Evolutionary conservation across 2,329 filamentous ascomycete genomes (phyloP), one percentile per base, ranked within the genome.

Genomic region (Aspergillus nomiae): DNA sequence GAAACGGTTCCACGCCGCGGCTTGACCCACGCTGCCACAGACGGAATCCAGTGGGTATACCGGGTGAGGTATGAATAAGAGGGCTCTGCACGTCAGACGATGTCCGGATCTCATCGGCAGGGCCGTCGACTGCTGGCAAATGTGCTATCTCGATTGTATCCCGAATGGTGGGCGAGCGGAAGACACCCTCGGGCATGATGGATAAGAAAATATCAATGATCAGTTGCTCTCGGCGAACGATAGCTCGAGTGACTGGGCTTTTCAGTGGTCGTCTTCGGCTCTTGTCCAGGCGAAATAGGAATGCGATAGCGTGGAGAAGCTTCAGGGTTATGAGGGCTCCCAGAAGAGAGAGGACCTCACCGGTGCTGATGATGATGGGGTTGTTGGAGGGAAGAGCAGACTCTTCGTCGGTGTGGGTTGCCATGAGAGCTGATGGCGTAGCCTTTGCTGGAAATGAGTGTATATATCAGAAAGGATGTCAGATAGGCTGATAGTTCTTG

Each of bases 271-370:
- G 48, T 21, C 32, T 48, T 60, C 43, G 66, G 57, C 6, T 55
- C 64, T n/a, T 67, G 63, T 14, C 41, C 38, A 26, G 59, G 38
- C 4, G 64, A 61, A 64, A 58, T 21, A 74, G 21, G 46, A 55
- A 63, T 6, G 67, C 69, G n/a, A 67, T 28, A 1, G 60, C 57
- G 46, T 73, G 70, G n/a, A 76, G 63, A 11, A 71, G 11, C 38
- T 73, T 73, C 28, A 76, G 67, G 41, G 66, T 65, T 10, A 67
- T 51, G 5, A 75, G 60, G n/a, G 66, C 56, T 34, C 59, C 51
- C 19, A 71, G 64, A 14, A 76, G 67, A 4, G 63, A 51, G 53
- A 70, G 56, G 11, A 65, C 61, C 21, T 63, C 58, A 12, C 46
- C 21, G 19, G 65, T 43, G 26, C 58, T 62, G 59, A 65, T 60